phyloP scores from a whole-genome alignment of 2,329 filamentous ascomycete species.

The Apiospora marii region DNA sequence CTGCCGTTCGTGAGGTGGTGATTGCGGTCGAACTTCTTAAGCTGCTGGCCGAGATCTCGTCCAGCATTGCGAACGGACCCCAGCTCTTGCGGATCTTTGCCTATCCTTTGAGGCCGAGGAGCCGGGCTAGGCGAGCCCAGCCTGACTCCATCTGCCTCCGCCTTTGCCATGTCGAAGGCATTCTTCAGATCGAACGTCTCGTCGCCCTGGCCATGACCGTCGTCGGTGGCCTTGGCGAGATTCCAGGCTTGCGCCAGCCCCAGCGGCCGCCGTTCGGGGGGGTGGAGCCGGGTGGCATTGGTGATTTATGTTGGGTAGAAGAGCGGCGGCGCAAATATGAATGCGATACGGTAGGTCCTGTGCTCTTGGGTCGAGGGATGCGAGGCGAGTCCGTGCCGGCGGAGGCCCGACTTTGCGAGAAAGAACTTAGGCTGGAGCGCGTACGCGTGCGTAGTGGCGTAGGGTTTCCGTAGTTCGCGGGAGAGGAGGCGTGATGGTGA shows the following conservation, averaged over 20 bases:
- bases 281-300: constrained; percentile 19
- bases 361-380: neutral
- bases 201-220: neutral
- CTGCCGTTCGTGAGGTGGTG: constrained; percentile 9
- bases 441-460: constrained; percentile 16
- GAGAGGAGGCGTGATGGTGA: neutral
- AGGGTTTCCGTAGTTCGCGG: neutral
- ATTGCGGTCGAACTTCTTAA: constrained; percentile 12
- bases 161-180: constrained; percentile 40
- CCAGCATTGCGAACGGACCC: neutral
- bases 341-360: neutral
- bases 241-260: constrained; percentile 38
- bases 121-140: constrained; percentile 42
- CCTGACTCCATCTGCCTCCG: constrained; percentile 37
- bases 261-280: constrained; percentile 38
- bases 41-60: constrained; percentile 14
- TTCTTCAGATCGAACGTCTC: constrained; percentile 34
- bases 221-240: constrained; percentile 33
- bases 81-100: neutral
- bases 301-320: neutral
- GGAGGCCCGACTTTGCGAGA: neutral
- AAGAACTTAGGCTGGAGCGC: constrained; percentile 5
- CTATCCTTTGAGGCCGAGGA: constrained; percentile 13
- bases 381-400: neutral
- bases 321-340: constrained; percentile 4